A percentile compares a stretch with the other conserved stretches of the same genome.
Evolutionary conservation across 352 stramenopile species (phyloP).

Genomic region (Phytophthora hibernalis): DNA sequence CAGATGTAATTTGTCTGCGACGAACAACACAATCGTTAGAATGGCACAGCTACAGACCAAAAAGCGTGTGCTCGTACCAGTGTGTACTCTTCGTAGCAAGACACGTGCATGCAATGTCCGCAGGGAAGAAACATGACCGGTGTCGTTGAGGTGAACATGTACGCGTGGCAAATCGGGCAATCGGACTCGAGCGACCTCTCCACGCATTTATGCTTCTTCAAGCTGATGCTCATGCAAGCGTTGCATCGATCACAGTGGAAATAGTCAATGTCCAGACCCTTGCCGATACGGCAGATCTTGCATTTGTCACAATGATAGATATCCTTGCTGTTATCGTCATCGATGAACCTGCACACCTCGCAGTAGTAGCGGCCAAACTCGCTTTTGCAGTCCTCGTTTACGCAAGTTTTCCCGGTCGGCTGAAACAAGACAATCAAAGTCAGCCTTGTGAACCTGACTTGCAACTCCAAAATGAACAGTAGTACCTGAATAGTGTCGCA

Average conservation of each 20-base stretch:
- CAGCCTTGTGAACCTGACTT: slow-evolving; percentile 3
- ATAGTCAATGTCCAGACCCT: slow-evolving; percentile 96
- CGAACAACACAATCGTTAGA: slow-evolving; percentile 8
- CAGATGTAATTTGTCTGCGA: slow-evolving; percentile 93
- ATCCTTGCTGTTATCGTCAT: slow-evolving; percentile 92
- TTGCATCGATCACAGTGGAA: slow-evolving; percentile 99
- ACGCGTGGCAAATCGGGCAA: slow-evolving; percentile 95
- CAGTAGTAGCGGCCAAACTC: slow-evolving; percentile 96
- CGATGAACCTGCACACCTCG: slow-evolving; percentile 96
- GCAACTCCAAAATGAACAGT: not conserved
- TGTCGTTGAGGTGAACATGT: slow-evolving; percentile 96
- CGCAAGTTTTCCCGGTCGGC: slow-evolving; percentile 65
- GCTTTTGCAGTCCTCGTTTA: slow-evolving; percentile 67
- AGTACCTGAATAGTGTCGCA: slow-evolving; percentile 77
- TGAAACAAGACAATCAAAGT: slow-evolving; percentile 47
- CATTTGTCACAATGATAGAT: slow-evolving; percentile 99
- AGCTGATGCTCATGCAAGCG: slow-evolving; percentile 94
- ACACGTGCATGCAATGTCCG: slow-evolving; percentile 97
- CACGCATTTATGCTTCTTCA: slow-evolving; percentile 94
- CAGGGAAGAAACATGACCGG: slow-evolving; percentile 95
- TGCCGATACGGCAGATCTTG: slow-evolving; percentile 96
- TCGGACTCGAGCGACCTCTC: slow-evolving; percentile 95
- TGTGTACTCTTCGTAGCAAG: slow-evolving; percentile 96
- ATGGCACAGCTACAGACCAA: not conserved
- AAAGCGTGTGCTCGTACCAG: slow-evolving; percentile 43